Base-by-base conservation (phyloP, 2,329 filamentous ascomycete genomes). In the Penicillium hordei region DNA sequence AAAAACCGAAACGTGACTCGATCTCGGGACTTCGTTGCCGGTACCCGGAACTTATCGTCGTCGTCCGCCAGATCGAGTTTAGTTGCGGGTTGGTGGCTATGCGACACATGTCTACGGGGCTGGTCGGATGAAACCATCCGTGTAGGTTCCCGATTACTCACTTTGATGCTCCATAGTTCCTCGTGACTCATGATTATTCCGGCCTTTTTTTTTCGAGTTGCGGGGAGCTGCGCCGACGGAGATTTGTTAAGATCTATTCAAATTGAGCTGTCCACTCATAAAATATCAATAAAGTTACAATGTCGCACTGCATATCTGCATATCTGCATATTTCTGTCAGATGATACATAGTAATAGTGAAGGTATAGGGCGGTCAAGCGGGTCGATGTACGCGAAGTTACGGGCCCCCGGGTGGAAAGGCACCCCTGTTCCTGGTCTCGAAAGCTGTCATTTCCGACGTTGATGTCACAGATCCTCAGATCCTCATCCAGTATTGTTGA, bases 111-210 rank as follows among this genome's bases (percentile, higher is more conserved):
- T 3, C 15, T 7, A 33, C 13, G 49, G 49, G 38, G 38, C 49
- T 43, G 27, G 48, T 25, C 49, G 38, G 50, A 45, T 52, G 29
- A 45, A 52, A 27, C 45, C 8, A 23, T 40, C 52, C 43, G 44
- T 12, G 38, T 23, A 21, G 19, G 33, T 52, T 33, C 19, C 12
- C 5, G 21, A 33, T 25, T 6, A 27, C 9, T 25, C 17, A 39
- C 8, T 42, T 33, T 43, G 40, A 43, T 27, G 9, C 15, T 5
- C n/a, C 36, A 12, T 17, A 17, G 43, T 8, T 21, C 31, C 43
- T 39, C 12, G 52, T 54, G 52, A 54, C 43, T 54, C 52, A 54
- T 29, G 36, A 15, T 27, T 3, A 38, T 19, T n/a, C 8, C n/a
- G 25, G 19, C 34, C 4, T 25, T 25, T 31, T 25, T 31, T 21